These are phyloP conservation scores for Psidium guajava DNA, from an alignment of 345 rosid species.

Conservation along the genomic window DNA sequence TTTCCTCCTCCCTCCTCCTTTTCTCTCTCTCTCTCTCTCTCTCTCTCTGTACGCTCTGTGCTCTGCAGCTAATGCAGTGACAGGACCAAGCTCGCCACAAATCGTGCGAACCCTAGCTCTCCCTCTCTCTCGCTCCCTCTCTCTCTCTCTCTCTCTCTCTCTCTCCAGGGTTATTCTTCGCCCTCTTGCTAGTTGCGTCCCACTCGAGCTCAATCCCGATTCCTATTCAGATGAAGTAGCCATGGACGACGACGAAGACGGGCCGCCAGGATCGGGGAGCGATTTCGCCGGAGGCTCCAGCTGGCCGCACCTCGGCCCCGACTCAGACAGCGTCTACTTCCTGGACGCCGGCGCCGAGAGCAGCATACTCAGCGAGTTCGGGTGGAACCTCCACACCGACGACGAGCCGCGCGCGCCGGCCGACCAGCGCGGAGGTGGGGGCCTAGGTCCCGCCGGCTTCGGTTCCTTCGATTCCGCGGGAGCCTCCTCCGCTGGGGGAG, in stretches of 20 bases:
- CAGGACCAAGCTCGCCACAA: neutral
- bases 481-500: neutral
- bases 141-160: neutral
- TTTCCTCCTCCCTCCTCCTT: neutral
- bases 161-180: neutral
- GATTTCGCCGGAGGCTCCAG: neutral
- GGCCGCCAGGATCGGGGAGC: neutral
- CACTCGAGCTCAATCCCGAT: neutral
- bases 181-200: neutral
- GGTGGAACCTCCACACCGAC: constrained; percentile 35
- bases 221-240: neutral
- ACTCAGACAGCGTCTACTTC: constrained; percentile 34
- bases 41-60: neutral
- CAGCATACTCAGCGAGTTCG: constrained; percentile 47
- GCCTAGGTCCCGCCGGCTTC: too few species aligned
- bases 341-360: constrained; percentile 27
- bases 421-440: neutral
- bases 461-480: neutral
- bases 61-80: neutral
- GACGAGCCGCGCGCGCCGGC: neutral
- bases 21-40: neutral
- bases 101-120: neutral
- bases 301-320: constrained; percentile 26
- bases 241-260: neutral
- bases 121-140: neutral